phyloP scores from a whole-genome alignment of 805 yeast species.

The Candida hispaniensis region DNA sequence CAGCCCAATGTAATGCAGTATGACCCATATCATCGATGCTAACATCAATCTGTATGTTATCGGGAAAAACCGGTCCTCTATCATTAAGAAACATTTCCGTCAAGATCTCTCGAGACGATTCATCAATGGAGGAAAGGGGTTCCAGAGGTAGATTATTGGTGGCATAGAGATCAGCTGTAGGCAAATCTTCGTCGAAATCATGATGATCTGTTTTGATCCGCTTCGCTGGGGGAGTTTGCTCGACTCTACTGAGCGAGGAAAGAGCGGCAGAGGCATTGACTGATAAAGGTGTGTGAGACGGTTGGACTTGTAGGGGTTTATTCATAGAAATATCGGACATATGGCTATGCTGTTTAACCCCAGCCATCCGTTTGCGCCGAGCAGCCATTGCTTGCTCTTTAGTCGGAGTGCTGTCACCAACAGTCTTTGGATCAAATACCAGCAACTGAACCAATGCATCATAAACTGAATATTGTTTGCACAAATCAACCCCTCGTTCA shows the following conservation, averaged over 20 bases:
- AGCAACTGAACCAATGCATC: constrained; percentile 44
- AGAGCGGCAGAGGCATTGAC: constrained; percentile 21
- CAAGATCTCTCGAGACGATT: constrained; percentile 35
- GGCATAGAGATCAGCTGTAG: constrained; percentile 12
- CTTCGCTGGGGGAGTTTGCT: constrained; percentile 4
- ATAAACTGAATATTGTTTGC: constrained; percentile 48
- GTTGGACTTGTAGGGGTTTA: constrained; percentile 12
- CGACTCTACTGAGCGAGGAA: constrained; percentile 18
- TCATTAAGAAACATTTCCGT: constrained; percentile 43
- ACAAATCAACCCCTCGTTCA: constrained; percentile 46
- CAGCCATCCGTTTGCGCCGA: constrained; percentile 23
- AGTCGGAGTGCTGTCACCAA: constrained; percentile 35
- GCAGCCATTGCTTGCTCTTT: constrained; percentile 39
- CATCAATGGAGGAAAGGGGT: constrained; percentile 33
- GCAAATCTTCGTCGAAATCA: constrained; percentile 17
- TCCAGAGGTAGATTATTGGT: constrained; percentile 30
- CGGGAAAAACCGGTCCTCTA: constrained; percentile 28
- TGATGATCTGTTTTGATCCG: constrained; percentile 4
- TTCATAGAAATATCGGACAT: constrained; percentile 23
- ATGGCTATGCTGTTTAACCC: constrained; percentile 7
- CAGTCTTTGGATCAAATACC: constrained; percentile 32
- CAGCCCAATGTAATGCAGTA: constrained; percentile 91
- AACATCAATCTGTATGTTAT: constrained; percentile 55
- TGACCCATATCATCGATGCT: constrained; percentile 91
- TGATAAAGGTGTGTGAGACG: constrained; percentile 20